A percentile compares a stretch with the other conserved stretches of the same genome.
Evolutionary conservation across 2,329 filamentous ascomycete genomes (phyloP).

Genomic region (Ophiobolus disseminans): DNA sequence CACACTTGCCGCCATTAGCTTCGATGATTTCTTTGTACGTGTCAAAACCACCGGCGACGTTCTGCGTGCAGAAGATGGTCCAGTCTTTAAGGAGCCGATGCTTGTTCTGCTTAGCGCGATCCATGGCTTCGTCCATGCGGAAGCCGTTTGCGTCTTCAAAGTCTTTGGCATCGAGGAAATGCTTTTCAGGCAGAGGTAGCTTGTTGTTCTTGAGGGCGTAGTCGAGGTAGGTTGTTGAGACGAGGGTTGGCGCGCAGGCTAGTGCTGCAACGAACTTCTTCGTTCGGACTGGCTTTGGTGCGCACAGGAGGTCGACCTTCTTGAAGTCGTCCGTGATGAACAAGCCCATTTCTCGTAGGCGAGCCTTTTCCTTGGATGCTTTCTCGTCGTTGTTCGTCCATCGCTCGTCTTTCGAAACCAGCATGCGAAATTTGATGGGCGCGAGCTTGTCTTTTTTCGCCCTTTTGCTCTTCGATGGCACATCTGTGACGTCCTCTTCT

Average conservation of each 20-base stretch:
- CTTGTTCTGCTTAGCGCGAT: conserved; percentile 76
- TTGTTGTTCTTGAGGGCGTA: conserved; percentile 73
- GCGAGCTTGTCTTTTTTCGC: conserved; percentile 59
- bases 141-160: conserved; percentile 76
- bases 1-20: conserved; percentile 85
- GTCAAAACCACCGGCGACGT: conserved; percentile 80
- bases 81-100: conserved; percentile 77
- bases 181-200: conserved; percentile 69
- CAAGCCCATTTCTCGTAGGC: conserved; percentile 83
- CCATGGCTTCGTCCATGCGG: conserved; percentile 70
- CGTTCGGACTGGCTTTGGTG: conserved; percentile 85
- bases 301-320: conserved; percentile 84
- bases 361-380: conserved; percentile 82
- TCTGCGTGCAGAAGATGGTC: conserved; percentile 83
- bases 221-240: conserved; percentile 81
- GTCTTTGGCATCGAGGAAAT: conserved; percentile 72
- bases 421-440: conserved; percentile 74
- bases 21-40: conserved; percentile 86
- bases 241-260: conserved; percentile 78
- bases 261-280: conserved; percentile 92
- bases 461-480: conserved; percentile 68
- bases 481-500: conserved; percentile 57
- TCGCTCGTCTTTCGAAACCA: conserved; percentile 82
- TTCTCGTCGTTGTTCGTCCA: conserved; percentile 78
- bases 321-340: conserved; percentile 77